Base-by-base conservation (phyloP, 2,329 filamentous ascomycete species). In the Trichoderma sp. region DNA sequence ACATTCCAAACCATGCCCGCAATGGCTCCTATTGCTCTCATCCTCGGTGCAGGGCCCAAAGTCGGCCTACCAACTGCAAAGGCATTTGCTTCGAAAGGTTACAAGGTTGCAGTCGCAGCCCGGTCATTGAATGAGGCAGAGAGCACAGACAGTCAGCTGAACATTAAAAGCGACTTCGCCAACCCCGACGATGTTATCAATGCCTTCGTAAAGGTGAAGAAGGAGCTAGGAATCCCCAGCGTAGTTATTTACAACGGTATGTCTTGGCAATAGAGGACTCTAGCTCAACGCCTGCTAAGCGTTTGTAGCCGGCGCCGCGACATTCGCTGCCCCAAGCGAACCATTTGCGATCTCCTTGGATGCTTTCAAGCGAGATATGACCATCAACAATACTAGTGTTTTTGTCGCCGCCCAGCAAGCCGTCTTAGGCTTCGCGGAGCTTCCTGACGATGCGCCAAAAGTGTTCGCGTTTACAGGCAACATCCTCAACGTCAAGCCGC, bases 211-310 rank as follows among this genome's bases (percentile, higher is more conserved):
- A 57, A 43, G 27, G 62, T 65, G 3, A 65, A 47, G 62, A 57
- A 2, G 7, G 35, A 31, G 11, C 35, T 65, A 7, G 62, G 62
- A 47, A 65, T 33, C 7, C 62, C 62, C 3, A 65, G 35, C 27
- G 62, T 65, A 16, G 62, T 65, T 5, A 57, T 65, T 19, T 65
- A 65, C 62, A 65, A 65, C 35, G 62, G 62, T 65, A 65, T 43
- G 49, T n/a, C 11, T 56, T 43, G 14, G 24, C 49, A 33, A 19
- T 33, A 31, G 16, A 31, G 14, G 14, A 24, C 8, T 37, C 61
- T 43, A 40, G 5, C 35, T 56, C 33, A 64, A 43, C 31, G 10
- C 24, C 5, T 43, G 5, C 61, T 64, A 10, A 64, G 33, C 33
- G 21, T 56, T 56, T 14, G 35, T 33, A 65, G 62, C 52, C 19